Base-by-base conservation (phyloP, 2,329 filamentous ascomycete genomes). In the Stenocarpella maydis region DNA sequence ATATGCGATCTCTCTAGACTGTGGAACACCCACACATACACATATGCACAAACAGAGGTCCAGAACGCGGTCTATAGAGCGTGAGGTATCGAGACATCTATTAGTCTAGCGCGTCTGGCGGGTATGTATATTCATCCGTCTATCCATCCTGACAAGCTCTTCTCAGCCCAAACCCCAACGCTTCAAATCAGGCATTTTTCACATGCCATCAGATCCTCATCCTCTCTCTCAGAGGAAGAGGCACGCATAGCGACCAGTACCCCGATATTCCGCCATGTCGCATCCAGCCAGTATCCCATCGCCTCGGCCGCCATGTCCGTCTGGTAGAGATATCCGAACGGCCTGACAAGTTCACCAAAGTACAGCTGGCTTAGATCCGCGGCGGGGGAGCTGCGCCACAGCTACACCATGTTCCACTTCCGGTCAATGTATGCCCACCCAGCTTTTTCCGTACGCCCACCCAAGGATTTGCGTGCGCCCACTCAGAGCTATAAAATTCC, bases 301-400 rank as follows among this genome's bases (percentile, higher is more conserved):
- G 73, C 73, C 15, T 77, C 24, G 0, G 80, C 78, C 6, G 86
- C 86, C 39, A 81, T 54, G 1, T 87, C 80, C 15, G 87, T 78
- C 15, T 85, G 72, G 75, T 87, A 89, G 6, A 89, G 73, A 71
- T 87, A 85, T 0, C 72, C 75, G 71, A 87, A 80, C 1, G 85
- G 86, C 31, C 73, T 76, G 5, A 88, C 76, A 63, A 87, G 82
- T 74, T 85, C 79, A 0, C 82, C 84, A 72, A 87, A 87, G 74
- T 88, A 88, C 15, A 85, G 75, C 75, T 89, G 87, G 0, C 85
- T 83, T 28, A 88, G 79, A 87, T 86, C 89, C 0, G 85, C 84
- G 2, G 83, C 86, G 0, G 86, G 87, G 12, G 80, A 84, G 19
- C 81, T 74, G 17, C 86, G 79, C 86, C 87, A 89, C 14, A 89